phyloP scores from a whole-genome alignment of 129 eudicot species.

The Centrapalus pauciflorus region DNA sequence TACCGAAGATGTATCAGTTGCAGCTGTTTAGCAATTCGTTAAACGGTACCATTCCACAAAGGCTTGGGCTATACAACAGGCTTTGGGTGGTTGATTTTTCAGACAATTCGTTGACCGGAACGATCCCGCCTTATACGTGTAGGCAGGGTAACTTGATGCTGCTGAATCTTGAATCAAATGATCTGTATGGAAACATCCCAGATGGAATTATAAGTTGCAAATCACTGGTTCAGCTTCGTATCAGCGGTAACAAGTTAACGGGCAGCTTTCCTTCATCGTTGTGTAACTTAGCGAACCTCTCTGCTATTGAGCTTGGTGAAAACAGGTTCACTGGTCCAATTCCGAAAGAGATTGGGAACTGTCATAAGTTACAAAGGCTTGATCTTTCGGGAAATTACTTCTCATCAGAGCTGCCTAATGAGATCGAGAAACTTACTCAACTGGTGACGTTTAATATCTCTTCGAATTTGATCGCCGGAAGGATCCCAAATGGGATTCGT shows the following conservation, averaged over 20 bases:
- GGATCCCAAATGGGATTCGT: slow-evolving; percentile 55
- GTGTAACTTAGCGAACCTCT: slow-evolving; percentile 51
- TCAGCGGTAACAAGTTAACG: slow-evolving; percentile 52
- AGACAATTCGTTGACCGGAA: slow-evolving; percentile 57
- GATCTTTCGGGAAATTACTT: slow-evolving; percentile 76
- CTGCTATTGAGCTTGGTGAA: slow-evolving; percentile 77
- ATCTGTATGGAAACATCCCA: slow-evolving; percentile 70
- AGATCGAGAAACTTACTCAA: slow-evolving; percentile 53
- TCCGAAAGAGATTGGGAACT: slow-evolving; percentile 54
- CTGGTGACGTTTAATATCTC: slow-evolving; percentile 81
- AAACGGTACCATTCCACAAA: slow-evolving; percentile 71
- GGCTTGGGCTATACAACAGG: slow-evolving; percentile 57
- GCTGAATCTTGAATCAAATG: slow-evolving; percentile 69
- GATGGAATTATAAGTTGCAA: slow-evolving; percentile 51
- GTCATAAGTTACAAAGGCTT: slow-evolving; percentile 73
- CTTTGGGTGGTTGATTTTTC: slow-evolving; percentile 95
- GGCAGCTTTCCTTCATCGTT: slow-evolving; percentile 82
- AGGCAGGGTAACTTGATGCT: slow-evolving; percentile 54
- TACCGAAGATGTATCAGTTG: slow-evolving; percentile 57
- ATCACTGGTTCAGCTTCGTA: slow-evolving; percentile 68
- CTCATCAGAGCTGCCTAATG: slow-evolving; percentile 57
- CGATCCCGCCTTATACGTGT: slow-evolving; percentile 69
- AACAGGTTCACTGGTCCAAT: slow-evolving; percentile 78
- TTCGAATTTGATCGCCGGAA: slow-evolving; percentile 60
- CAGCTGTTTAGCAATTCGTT: slow-evolving; percentile 71